These are phyloP conservation scores for Clonostachys chloroleuca DNA, from an alignment of 2,329 filamentous ascomycete genomes.

Conservation along the genomic window DNA sequence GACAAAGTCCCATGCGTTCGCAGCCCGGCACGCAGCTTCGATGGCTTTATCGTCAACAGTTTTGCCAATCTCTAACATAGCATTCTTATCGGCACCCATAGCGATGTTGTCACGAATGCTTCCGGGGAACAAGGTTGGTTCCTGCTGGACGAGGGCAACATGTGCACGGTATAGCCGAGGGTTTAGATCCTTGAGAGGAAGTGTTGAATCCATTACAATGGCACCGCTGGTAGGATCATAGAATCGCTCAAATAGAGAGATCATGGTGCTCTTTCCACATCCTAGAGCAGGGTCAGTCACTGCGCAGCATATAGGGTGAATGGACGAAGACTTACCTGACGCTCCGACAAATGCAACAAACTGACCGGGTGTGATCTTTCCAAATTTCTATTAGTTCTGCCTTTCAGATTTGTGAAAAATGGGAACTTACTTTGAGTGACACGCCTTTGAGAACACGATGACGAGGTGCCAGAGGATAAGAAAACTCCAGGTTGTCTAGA, in stretches of 20 bases:
- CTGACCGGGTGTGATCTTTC: conserved; percentile 35
- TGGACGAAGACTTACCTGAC: no score
- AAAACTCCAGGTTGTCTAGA: conserved; percentile 50
- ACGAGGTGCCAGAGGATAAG: conserved; percentile 43
- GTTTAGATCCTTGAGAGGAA: conserved; percentile 13
- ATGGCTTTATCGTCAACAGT: conserved; percentile 26
- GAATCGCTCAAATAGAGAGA: conserved; percentile 44
- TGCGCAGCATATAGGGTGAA: no score
- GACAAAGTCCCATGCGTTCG: conserved; percentile 54
- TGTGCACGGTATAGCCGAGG: conserved; percentile 22
- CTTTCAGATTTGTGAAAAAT: no score
- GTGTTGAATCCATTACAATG: conserved; percentile 16
- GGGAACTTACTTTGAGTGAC: no score
- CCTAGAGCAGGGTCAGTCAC: conserved; percentile 27
- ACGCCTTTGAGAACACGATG: conserved; percentile 25
- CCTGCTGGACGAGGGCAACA: conserved; percentile 34
- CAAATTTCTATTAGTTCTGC: conserved; percentile 16
- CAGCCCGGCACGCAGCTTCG: conserved; percentile 43
- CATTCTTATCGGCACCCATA: conserved; percentile 31
- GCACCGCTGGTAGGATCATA: conserved; percentile 26
- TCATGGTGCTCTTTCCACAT: conserved; percentile 57
- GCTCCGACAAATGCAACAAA: conserved; percentile 53
- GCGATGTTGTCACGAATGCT: conserved; percentile 53
- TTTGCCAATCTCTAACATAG: conserved; percentile 7
- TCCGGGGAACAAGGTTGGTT: conserved; percentile 37